phyloP scores from a whole-genome alignment of 805 yeast genomes.

The Hanseniaspora lachancei region DNA sequence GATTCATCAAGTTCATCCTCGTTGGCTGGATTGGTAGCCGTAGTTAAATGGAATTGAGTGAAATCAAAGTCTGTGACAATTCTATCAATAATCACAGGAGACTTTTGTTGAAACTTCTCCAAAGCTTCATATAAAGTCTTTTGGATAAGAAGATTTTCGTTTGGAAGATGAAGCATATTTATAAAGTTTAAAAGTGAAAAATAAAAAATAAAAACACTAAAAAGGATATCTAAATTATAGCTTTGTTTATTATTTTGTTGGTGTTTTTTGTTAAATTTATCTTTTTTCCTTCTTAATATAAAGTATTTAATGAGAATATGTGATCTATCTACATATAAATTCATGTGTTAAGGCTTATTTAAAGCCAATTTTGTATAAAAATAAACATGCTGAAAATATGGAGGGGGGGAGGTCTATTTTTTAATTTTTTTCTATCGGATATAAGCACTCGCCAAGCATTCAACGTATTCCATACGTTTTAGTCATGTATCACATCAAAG shows the following conservation, averaged over 20 bases:
- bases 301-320: too few species aligned
- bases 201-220: background rate
- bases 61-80: conserved; percentile 90
- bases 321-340: too few species aligned
- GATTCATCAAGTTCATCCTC: conserved; percentile 31
- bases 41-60: conserved; percentile 83
- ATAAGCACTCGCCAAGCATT: too few species aligned
- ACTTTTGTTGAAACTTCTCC: conserved; percentile 19
- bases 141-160: conserved; percentile 68
- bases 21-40: conserved; percentile 34
- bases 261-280: background rate
- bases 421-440: too few species aligned
- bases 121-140: conserved; percentile 59
- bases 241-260: background rate
- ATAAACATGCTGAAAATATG: too few species aligned
- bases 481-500: too few species aligned
- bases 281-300: too few species aligned
- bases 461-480: too few species aligned
- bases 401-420: too few species aligned
- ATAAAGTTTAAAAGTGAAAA: background rate
- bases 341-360: too few species aligned
- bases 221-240: background rate
- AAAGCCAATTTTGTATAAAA: too few species aligned
- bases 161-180: conserved; percentile 71
- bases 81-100: conserved; percentile 50